These are phyloP conservation scores for Astragalus membranaceus DNA, from an alignment of 306 rosid genomes.

Conservation along the genomic window DNA sequence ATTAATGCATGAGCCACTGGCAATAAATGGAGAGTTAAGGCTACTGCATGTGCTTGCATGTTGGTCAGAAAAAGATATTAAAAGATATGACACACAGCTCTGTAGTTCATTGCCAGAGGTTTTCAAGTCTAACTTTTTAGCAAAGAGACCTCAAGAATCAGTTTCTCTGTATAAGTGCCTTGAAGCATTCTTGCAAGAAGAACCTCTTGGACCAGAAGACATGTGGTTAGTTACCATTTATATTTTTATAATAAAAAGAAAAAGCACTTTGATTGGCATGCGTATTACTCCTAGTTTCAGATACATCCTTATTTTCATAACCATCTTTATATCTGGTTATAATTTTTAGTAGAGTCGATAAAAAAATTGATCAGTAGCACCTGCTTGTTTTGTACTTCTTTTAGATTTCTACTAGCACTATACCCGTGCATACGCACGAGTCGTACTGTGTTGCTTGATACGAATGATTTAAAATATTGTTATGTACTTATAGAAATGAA, in stretches of 20 bases:
- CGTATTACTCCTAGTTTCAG: conserved; percentile 1
- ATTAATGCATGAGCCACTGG: conserved; percentile 45
- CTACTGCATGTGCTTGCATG: conserved; percentile 61
- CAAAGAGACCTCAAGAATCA: conserved; percentile 75
- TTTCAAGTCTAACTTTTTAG: conserved; percentile 62
- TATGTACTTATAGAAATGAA: too few relatives aligned
- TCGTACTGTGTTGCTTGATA: too few relatives aligned
- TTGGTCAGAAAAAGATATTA: conserved; percentile 68
- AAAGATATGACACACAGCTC: conserved; percentile 48
- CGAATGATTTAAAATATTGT: too few relatives aligned
- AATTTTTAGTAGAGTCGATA: not conserved
- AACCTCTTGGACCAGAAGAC: conserved; percentile 99
- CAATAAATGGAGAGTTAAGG: conserved; percentile 36
- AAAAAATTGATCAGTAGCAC: conserved; percentile 1
- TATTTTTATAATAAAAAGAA: conserved; percentile 15
- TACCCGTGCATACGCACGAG: too few relatives aligned
- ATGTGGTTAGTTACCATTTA: conserved; percentile 74
- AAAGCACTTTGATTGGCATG: conserved; percentile 13
- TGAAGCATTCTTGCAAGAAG: conserved; percentile 95
- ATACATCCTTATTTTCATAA: not conserved
- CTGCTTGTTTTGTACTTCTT: not conserved
- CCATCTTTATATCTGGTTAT: not conserved
- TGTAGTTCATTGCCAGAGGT: conserved; percentile 80
- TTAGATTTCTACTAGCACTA: not conserved
- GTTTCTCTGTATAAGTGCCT: conserved; percentile 90